Base-by-base conservation (phyloP, 208 protist genomes). In the Willaertia magna region DNA sequence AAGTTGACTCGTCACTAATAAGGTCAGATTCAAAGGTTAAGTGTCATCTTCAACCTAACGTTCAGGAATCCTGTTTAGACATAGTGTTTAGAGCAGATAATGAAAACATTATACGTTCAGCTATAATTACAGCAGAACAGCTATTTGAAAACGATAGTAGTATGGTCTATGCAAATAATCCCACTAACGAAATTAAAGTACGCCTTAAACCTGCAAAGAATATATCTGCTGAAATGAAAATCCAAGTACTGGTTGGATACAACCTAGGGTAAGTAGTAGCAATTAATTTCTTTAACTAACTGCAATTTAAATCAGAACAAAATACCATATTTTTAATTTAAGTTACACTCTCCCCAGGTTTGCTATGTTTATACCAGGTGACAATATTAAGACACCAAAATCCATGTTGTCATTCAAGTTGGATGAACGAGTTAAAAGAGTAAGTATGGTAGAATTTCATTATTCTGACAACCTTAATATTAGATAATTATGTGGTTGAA, bases 311-410 rank as follows among this genome's bases (percentile, higher is more conserved):
- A 79, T 81, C 1, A 90, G 89, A 76, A 88, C 90, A 9, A 90
- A 89, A 6, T 96, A 88, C 75, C 94, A 96, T 44, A 87, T 98
- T 9, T 92, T 96, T 87, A 94, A 97, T 76, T 59, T 96, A 30
- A 51, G 59, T 14, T 52, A 95, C 61, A 74, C 59, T 9, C 87
- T 98, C 44, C 95, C 96, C 2, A 91, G 88, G 84, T 98, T 96
- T 89, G 85, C 92, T 49, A 95, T 96, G 91, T 96, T 92, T 89
- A 78, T 85, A 30, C 81, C 87, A 40, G 18, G 85, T 26, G 89
- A 88, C 22, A 9, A 46, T 22, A 42, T 61, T 42, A 22, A 92
- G 89, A 0, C 74, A 74, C 18, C 93, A 91, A 0, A 67, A 59
- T 6, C 91, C 89, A 39, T 78, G 75, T 90, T 93, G 42, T 84